phyloP scores from a whole-genome alignment of 495 filamentous ascomycete species.

The Hypoxylon fragiforme region DNA sequence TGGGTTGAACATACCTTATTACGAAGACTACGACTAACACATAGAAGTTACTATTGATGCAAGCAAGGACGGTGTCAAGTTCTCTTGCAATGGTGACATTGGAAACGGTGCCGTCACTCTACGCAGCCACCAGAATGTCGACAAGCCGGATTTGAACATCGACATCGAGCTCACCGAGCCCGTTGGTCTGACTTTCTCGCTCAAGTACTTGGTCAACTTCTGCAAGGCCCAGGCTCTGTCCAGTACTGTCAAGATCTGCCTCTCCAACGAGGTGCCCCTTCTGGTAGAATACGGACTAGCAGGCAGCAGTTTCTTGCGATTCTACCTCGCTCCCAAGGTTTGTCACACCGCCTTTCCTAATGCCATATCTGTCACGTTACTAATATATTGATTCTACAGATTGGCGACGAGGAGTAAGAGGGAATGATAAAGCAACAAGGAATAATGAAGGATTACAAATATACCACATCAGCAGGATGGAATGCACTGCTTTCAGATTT shows the following conservation, averaged over 20 bases:
- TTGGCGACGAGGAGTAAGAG: conserved; percentile 86
- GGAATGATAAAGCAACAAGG: conserved; percentile 2
- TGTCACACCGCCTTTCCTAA: conserved; percentile 24
- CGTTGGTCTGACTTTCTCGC: conserved; percentile 93
- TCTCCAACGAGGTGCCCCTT: conserved; percentile 95
- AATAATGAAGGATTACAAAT: conserved; percentile 27
- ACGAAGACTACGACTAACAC: conserved; percentile 1
- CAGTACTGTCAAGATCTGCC: conserved; percentile 79
- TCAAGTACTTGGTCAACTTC: conserved; percentile 99
- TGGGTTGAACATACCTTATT: neutral
- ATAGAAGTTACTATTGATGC: conserved; percentile 90
- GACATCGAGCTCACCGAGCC: conserved; percentile 90
- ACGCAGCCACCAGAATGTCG: conserved; percentile 84
- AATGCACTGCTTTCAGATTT: conserved; percentile 4
- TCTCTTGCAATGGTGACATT: conserved; percentile 92
- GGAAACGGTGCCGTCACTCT: conserved; percentile 92
- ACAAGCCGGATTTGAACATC: conserved; percentile 85
- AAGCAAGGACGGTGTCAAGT: conserved; percentile 96
- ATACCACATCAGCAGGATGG: conserved; percentile 23
- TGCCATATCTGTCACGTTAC: conserved; percentile 8
- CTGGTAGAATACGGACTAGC: conserved; percentile 86
- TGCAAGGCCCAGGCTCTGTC: conserved; percentile 94
- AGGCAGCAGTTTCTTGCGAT: conserved; percentile 86
- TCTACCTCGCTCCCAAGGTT: conserved; percentile 98
- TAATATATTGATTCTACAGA: conserved; percentile 54